Base-by-base conservation (phyloP, 352 stramenopile genomes). In the Globisporangium spinosum region DNA sequence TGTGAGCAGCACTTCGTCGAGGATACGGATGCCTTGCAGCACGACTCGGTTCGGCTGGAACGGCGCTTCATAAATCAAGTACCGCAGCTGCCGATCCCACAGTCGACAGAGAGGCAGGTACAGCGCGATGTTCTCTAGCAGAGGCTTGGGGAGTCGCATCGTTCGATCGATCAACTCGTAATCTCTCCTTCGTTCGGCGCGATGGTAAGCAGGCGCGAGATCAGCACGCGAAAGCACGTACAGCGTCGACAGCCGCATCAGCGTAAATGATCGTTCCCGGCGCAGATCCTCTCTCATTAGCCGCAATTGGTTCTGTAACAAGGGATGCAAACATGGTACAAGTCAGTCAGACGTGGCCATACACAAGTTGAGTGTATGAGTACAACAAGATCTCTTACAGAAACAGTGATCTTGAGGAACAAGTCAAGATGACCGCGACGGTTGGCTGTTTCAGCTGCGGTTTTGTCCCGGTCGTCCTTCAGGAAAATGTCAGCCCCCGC, bases 381-480 rank as follows among this genome's bases (percentile, higher is more conserved):
- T 15, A n/a, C 12, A n/a, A n/a, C 4, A 9, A 32, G 4, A 32
- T 29, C 6, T 73, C 73, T 22, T 74, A 89, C 80, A 59, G 77
- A 75, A 43, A 95, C 87, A 7, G 87, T 93, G 65, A 96, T 92
- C 73, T 94, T 94, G 2, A 93, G 73, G 60, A 89, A 94, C 64
- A 96, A 70, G 55, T 94, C 85, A 45, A 94, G 82, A 51, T 96
- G 87, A 1, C 87, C 89, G 65, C 89, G 75, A 9, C 89, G 85
- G 56, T 93, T 83, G 2, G 89, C 89, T 34, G 85, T 95, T 62
- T 96, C 87, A 3, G 85, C 84, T 9, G 89, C 87, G 1, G 87
- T 94, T 77, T 96, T 96, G 69, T 94, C 81, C 1, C 89, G 85
- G 58, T 96, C 89, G 55, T 96, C 89, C 59, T 94, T 96, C 17